Percentiles rank a stretch among this genome's conserved stretches.
phyloP scores from a whole-genome alignment of 371 early-diverging fungal species.

The Mortierella sp. region DNA sequence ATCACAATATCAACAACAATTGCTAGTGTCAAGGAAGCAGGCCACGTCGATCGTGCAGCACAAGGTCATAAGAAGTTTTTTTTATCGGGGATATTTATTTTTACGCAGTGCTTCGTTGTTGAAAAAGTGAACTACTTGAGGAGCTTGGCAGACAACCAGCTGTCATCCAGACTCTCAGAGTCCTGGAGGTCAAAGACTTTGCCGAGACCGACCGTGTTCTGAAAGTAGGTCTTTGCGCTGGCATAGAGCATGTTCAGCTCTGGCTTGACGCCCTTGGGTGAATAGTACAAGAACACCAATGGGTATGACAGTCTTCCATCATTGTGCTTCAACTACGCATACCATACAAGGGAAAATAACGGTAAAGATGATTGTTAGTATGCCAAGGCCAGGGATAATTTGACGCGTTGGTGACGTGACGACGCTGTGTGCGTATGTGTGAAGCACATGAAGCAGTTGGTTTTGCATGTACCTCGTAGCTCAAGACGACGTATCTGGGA shows the following conservation, averaged over 20 bases:
- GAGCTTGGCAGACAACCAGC: constrained; percentile 60
- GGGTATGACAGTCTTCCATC: constrained; percentile 79
- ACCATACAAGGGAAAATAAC: neutral
- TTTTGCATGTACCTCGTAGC: constrained; percentile 64
- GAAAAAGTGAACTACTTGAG: constrained; percentile 14
- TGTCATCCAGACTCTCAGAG: constrained; percentile 65
- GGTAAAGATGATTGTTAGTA: neutral
- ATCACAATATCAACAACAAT: too few relatives aligned
- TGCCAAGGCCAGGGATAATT: neutral
- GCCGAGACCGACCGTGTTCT: constrained; percentile 64
- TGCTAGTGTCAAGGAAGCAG: too few relatives aligned
- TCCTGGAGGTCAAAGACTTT: constrained; percentile 71
- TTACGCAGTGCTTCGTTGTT: neutral
- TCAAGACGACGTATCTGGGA: constrained; percentile 78
- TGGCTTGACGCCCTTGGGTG: constrained; percentile 70
- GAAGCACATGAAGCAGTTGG: neutral
- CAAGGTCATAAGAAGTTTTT: too few relatives aligned
- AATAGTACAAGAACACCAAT: constrained; percentile 75
- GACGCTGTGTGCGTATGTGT: too few relatives aligned
- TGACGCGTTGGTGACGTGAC: neutral
- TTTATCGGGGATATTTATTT: too few relatives aligned
- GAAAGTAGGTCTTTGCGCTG: constrained; percentile 74
- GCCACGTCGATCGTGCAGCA: too few relatives aligned
- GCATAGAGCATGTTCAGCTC: constrained; percentile 77
- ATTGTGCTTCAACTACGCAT: constrained; percentile 60